phyloP scores from a whole-genome alignment of 345 rosid genomes.

The rapeseed (Brassica napus) region DNA sequence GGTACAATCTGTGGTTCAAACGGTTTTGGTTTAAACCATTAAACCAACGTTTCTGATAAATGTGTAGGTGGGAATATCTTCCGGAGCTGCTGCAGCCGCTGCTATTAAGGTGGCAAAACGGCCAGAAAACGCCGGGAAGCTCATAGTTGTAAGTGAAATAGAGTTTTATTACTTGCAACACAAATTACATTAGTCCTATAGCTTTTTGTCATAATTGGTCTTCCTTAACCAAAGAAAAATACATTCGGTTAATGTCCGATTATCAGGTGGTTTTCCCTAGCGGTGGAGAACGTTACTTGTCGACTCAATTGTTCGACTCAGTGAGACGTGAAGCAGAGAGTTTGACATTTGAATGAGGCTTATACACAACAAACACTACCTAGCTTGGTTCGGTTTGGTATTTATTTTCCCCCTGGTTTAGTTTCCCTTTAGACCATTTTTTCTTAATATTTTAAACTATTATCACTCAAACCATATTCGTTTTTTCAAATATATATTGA shows the following conservation, averaged over 20 bases:
- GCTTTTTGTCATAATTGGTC: background rate
- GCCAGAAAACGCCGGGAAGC: constrained; percentile 70
- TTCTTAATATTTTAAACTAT: background rate
- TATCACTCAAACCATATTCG: background rate
- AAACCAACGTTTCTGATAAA: background rate
- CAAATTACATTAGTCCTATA: background rate
- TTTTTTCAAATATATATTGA: background rate
- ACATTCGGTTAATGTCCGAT: constrained; percentile 1
- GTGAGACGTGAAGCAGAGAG: constrained; percentile 54
- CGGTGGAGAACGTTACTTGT: constrained; percentile 74
- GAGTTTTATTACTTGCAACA: background rate
- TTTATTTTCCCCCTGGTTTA: background rate
- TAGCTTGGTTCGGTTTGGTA: background rate
- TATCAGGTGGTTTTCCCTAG: constrained; percentile 63
- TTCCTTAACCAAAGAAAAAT: background rate
- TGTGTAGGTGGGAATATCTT: constrained; percentile 66
- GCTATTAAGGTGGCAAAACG: constrained; percentile 61
- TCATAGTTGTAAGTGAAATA: constrained; percentile 56
- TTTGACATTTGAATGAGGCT: constrained; percentile 45
- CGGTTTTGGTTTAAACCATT: constrained; percentile 6
- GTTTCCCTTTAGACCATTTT: background rate
- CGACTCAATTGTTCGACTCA: constrained; percentile 53
- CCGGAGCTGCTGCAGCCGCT: constrained; percentile 73
- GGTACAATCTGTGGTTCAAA: constrained; percentile 36
- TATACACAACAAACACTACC: background rate